phyloP scores from a whole-genome alignment of 2,329 filamentous ascomycete genomes.

The Trichoderma sp. region DNA sequence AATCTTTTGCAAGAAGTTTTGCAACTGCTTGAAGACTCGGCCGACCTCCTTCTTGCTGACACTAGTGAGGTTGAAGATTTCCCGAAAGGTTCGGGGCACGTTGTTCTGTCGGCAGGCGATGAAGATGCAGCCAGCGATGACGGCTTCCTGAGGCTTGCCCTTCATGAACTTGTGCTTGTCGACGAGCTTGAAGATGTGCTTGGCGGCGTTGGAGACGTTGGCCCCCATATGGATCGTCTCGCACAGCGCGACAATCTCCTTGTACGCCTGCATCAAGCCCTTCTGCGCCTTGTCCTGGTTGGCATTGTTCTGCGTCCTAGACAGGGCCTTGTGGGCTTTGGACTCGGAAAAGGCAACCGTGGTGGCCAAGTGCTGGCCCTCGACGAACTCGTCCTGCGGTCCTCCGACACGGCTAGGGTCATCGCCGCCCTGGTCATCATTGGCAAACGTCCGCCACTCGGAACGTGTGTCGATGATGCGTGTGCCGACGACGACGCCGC shows the following conservation, averaged over 20 bases:
- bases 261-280: conserved; percentile 78
- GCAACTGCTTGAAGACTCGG: conserved; percentile 88
- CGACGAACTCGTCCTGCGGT: conserved; percentile 83
- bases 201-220: conserved; percentile 83
- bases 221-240: conserved; percentile 81
- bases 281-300: conserved; percentile 83
- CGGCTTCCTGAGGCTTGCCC: conserved; percentile 89
- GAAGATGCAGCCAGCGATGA: conserved; percentile 96
- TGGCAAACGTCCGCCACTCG: conserved; percentile 98
- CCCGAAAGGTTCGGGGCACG: conserved; percentile 86
- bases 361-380: conserved; percentile 87
- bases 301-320: conserved; percentile 84
- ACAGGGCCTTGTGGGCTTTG: conserved; percentile 70
- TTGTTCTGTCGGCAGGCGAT: conserved; percentile 91
- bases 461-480: conserved; percentile 94
- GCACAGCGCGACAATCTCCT: conserved; percentile 84
- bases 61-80: conserved; percentile 90
- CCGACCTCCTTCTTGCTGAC: conserved; percentile 98
- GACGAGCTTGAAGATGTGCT: conserved; percentile 92
- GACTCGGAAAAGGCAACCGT: conserved; percentile 82
- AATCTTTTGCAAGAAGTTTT: conserved; percentile 79
- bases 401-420: conserved; percentile 98
- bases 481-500: conserved; percentile 86
- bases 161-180: conserved; percentile 94
- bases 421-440: conserved; percentile 94